Evolutionary conservation across 768 basidiomycete genomes (phyloP).

Genomic region (Antrodiella citrinella): DNA sequence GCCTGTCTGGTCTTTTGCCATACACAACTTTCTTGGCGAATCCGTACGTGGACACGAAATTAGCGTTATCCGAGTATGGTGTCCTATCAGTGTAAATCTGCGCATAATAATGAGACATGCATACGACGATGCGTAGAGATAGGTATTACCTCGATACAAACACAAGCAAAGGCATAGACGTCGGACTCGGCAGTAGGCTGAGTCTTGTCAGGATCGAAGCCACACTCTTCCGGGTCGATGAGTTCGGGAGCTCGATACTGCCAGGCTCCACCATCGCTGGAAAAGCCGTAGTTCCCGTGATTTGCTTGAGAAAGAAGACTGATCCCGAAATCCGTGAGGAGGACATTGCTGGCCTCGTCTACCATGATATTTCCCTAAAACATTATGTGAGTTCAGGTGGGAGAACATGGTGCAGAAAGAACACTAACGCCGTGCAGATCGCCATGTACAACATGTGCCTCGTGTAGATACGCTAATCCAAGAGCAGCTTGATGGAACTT

Average conservation of each 20-base stretch:
- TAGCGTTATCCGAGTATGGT: not conserved
- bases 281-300: not conserved
- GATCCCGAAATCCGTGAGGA: conserved; percentile 12
- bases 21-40: not conserved
- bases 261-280: not conserved
- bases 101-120: not conserved
- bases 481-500: conserved; percentile 3
- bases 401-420: not conserved
- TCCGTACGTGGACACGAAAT: not conserved
- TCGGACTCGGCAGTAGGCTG: not conserved
- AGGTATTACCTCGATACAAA: not conserved
- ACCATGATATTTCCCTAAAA: conserved; percentile 10
- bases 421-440: conserved; percentile 6
- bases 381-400: not conserved
- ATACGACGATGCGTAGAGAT: not conserved
- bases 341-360: not conserved
- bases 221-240: not conserved
- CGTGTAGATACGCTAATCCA: conserved; percentile 6
- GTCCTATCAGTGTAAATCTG: not conserved
- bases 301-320: not conserved
- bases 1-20: not conserved
- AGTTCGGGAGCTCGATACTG: conserved; percentile 5
- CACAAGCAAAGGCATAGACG: not conserved
- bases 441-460: conserved; percentile 4
- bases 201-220: not conserved